phyloP scores from a whole-genome alignment of 176 grass and related monocot genomes.

The Secale cereale region DNA sequence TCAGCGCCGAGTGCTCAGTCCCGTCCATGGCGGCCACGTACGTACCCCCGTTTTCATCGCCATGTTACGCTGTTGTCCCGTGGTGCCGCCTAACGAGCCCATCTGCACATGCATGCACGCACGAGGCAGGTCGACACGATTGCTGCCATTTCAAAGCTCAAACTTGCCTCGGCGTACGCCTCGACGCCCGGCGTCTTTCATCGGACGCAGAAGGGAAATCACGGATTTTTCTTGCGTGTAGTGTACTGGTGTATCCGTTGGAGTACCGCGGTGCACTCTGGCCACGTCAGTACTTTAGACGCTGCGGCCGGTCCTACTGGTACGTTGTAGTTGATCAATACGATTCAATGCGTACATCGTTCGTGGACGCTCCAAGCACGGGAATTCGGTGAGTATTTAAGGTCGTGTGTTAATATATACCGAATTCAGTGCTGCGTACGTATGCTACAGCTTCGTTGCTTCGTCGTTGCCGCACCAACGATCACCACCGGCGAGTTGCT shows the following conservation, averaged over 20 bases:
- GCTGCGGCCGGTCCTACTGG: not conserved
- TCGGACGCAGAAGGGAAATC: too few relatives aligned
- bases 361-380: not conserved
- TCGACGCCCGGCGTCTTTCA: too few relatives aligned
- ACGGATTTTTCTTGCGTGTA: too few relatives aligned
- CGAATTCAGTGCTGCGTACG: too few relatives aligned
- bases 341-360: not conserved
- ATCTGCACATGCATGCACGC: not conserved
- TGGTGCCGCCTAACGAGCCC: not conserved
- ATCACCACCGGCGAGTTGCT: not conserved
- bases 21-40: not conserved
- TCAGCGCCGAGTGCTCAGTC: not conserved
- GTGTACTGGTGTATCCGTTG: too few relatives aligned
- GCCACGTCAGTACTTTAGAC: not conserved
- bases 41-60: not conserved
- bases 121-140: not conserved
- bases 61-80: not conserved
- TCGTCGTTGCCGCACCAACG: not conserved
- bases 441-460: too few relatives aligned
- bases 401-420: not conserved
- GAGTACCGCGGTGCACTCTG: not conserved
- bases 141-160: not conserved
- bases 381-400: slow-evolving; percentile 9
- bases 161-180: too few relatives aligned
- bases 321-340: not conserved